Conservation (phyloP, 2,329 filamentous ascomycete genomes). For the Pyricularia pennisetigena region DNA sequence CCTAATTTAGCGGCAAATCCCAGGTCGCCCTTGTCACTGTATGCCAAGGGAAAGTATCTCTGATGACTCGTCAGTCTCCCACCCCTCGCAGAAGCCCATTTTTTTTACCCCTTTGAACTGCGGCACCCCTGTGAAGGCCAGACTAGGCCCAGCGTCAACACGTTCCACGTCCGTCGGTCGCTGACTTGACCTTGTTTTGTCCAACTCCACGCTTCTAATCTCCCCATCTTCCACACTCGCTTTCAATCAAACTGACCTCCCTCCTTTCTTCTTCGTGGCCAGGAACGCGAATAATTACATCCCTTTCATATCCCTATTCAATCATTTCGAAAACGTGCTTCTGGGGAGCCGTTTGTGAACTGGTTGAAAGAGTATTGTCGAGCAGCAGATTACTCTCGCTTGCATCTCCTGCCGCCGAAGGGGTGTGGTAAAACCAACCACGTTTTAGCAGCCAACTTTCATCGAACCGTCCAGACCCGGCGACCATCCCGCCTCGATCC, state of each 20-base stretch:
- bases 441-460: neutral
- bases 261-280: neutral
- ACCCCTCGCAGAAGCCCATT: neutral
- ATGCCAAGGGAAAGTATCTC: neutral
- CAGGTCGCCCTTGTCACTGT: neutral
- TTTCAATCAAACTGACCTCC: neutral
- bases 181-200: neutral
- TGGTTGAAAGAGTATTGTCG: neutral
- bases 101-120: neutral
- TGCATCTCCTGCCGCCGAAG: constrained; percentile 5
- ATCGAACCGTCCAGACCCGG: neutral
- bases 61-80: neutral
- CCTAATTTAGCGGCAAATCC: neutral
- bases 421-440: neutral
- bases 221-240: neutral
- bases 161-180: constrained; percentile 1
- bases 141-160: neutral
- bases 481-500: neutral
- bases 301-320: neutral
- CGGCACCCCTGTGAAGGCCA: neutral
- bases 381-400: constrained; percentile 6
- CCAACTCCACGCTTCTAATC: neutral
- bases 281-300: neutral
- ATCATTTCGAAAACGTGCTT: constrained; percentile 4
- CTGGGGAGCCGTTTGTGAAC: constrained; percentile 1